Conservation (phyloP, 2,329 filamentous ascomycete species). For the Pseudogymnoascus sp. region DNA sequence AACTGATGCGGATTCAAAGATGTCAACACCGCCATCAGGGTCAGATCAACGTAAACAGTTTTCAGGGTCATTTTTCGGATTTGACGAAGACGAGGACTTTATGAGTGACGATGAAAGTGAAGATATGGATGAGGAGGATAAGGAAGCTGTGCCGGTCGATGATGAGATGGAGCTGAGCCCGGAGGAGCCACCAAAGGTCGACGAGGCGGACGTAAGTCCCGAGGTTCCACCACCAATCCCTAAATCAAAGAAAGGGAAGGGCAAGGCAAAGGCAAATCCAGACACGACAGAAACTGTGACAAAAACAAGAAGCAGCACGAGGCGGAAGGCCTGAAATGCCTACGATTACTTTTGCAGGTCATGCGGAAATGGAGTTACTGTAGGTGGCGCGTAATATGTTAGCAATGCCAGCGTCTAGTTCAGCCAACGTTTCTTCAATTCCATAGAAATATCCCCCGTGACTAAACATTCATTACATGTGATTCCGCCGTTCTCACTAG, state of each 20-base stretch:
- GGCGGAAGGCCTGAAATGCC: neutral
- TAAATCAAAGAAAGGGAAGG: conserved; percentile 17
- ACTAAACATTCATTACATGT: neutral
- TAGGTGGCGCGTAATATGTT: neutral
- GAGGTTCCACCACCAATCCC: conserved; percentile 9
- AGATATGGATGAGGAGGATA: conserved; percentile 14
- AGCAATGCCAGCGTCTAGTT: neutral
- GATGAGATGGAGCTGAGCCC: conserved; percentile 19
- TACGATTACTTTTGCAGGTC: neutral
- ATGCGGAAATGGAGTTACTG: neutral
- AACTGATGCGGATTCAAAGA: conserved; percentile 28
- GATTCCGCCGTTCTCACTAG: neutral
- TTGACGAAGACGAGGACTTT: conserved; percentile 72
- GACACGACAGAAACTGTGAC: conserved; percentile 26
- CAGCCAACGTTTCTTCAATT: neutral
- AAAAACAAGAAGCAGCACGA: neutral
- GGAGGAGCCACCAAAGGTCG: conserved; percentile 21
- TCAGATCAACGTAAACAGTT: conserved; percentile 29
- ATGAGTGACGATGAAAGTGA: conserved; percentile 59
- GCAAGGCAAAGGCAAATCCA: conserved; percentile 37
- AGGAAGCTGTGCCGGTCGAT: conserved; percentile 20
- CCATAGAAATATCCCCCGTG: neutral
- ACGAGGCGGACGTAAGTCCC: conserved; percentile 13
- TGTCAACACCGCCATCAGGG: conserved; percentile 42
- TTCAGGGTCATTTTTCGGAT: conserved; percentile 58